Base-by-base conservation (phyloP, 2,329 filamentous ascomycete genomes). In the Parasarocladium wereldwijsianum region DNA sequence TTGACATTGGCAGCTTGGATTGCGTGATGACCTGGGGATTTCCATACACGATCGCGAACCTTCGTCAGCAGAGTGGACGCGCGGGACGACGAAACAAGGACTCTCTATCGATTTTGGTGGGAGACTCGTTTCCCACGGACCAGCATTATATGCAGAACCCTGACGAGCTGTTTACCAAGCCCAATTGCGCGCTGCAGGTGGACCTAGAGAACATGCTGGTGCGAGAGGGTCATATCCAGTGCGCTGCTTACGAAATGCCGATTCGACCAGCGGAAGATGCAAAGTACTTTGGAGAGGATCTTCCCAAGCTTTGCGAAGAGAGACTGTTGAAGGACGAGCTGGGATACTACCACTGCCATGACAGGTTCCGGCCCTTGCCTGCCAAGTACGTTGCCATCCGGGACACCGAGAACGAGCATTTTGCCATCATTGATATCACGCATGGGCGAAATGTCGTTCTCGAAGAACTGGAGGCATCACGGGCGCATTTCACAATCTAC, bases 81-180 rank as follows among this genome's bases (percentile, higher is more conserved):
- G 90, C 90, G 13, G 90, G 90, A 9, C 71, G 90, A 35, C 69
- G 87, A 35, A 94, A 94, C 47, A 92, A 83, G 45, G 90, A 98
- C 50, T 93, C 86, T 0, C 61, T 98, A 3, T 92, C 85, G 0
- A 73, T 98, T 3, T 60, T 98, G 1, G 72, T 98, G 1, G 90
- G 86, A 3, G 86, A 94, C 46, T 75, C 75, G 38, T 93, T 90
- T 40, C 76, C 86, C 3, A 84, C 83, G 0, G 90, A 98, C 48
- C 90, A 98, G 47, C 76, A 92, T 47, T 98, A 92, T 52, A 98
- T 98, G 90, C 74, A 82, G 37, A 93, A 96, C 39, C 90, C 90
- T 0, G 78, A 90, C 37, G 84, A 93, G 50, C 77, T 98, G 15
- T 87, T 96, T 52, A 90, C 81, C 0, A 83, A 83, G 43, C 85